Evolutionary conservation across 2,329 filamentous ascomycete genomes (phyloP).

Genomic region (Fusarium piperis): DNA sequence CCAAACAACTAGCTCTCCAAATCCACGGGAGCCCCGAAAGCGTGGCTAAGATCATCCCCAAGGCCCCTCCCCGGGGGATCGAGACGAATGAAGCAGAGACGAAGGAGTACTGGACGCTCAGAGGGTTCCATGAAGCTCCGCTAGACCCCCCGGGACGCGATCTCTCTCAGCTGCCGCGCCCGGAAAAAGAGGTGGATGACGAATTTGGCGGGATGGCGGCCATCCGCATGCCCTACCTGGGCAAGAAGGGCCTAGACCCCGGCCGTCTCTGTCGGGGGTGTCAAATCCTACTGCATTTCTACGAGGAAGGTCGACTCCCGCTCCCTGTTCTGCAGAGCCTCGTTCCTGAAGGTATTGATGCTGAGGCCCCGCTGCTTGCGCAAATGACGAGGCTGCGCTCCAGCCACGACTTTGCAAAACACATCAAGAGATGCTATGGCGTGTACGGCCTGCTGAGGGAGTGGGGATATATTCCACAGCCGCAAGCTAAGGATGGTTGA

Average conservation of each 20-base stretch:
- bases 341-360: background rate
- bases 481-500: background rate
- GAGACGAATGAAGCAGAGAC: background rate
- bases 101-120: background rate
- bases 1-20: conserved; percentile 30
- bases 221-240: conserved; percentile 27
- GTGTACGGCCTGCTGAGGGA: background rate
- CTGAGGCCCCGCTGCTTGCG: background rate
- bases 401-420: background rate
- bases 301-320: background rate
- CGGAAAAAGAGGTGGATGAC: background rate
- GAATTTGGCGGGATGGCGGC: conserved; percentile 18
- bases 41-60: background rate
- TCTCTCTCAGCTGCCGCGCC: background rate
- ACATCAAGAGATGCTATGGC: background rate
- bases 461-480: background rate
- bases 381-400: background rate
- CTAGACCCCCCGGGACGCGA: conserved; percentile 24
- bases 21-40: conserved; percentile 27
- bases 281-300: background rate
- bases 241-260: conserved; percentile 2
- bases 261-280: conserved; percentile 30
- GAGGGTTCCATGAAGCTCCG: conserved; percentile 10
- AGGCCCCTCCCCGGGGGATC: background rate
- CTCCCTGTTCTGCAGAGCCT: background rate